phyloP scores from a whole-genome alignment of 192 early-diverging fungal genomes.

The Allomyces macrogynus region DNA sequence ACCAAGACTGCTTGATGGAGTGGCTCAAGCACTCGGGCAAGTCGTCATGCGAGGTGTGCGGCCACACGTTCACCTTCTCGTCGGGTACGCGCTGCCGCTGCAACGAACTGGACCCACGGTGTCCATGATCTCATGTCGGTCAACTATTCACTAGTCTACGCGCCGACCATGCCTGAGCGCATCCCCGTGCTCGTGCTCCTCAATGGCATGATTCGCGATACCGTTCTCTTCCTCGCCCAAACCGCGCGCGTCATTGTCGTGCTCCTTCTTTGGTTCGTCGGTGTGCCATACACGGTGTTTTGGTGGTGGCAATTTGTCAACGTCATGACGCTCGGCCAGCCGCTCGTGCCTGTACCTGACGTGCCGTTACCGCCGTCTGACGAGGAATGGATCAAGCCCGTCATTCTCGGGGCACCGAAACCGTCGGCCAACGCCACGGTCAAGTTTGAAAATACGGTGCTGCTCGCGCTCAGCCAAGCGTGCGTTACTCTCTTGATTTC shows the following conservation, averaged over 20 bases:
- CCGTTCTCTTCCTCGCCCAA: too few relatives aligned
- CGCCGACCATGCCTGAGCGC: constrained; percentile 44
- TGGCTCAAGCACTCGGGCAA: constrained; percentile 70
- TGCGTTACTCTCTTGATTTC: too few relatives aligned
- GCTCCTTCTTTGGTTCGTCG: constrained; percentile 49
- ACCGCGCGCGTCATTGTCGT: constrained; percentile 38
- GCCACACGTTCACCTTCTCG: constrained; percentile 63
- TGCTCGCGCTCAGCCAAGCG: too few relatives aligned
- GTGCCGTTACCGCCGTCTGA: too few relatives aligned
- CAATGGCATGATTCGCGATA: constrained; percentile 9
- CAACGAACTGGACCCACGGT: neutral
- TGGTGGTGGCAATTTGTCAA: constrained; percentile 52
- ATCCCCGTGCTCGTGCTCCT: constrained; percentile 32
- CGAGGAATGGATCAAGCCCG: too few relatives aligned
- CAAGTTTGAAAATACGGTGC: too few relatives aligned
- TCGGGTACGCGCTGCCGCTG: constrained; percentile 30
- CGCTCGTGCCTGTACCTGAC: too few relatives aligned
- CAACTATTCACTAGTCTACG: constrained; percentile 23
- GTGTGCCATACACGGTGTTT: constrained; percentile 59
- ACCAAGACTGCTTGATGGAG: constrained; percentile 77
- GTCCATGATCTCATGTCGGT: neutral
- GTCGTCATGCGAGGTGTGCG: constrained; percentile 77
- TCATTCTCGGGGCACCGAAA: too few relatives aligned
- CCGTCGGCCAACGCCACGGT: too few relatives aligned
- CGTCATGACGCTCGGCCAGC: too few relatives aligned